phyloP scores from a whole-genome alignment of 2,329 filamentous ascomycete genomes.

The Phaeosphaeriaceae sp. region DNA sequence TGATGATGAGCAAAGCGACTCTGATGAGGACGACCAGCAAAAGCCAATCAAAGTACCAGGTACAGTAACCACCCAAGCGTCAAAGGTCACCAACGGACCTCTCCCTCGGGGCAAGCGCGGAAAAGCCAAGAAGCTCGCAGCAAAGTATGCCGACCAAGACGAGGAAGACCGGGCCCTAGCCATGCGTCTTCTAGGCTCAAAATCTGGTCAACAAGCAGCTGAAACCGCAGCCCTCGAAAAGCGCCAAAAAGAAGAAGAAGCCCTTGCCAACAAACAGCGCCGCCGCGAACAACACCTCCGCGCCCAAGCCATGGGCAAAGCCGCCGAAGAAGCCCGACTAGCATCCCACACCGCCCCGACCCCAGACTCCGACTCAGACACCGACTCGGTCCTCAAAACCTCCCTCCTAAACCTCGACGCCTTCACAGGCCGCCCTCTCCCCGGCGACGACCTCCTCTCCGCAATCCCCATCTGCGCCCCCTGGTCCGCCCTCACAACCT shows the following conservation, averaged over 20 bases:
- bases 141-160: constrained; percentile 93
- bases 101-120: constrained; percentile 73
- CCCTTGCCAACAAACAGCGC: constrained; percentile 73
- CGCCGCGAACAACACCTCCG: constrained; percentile 80
- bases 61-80: constrained; percentile 36
- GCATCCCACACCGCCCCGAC: constrained; percentile 37
- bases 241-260: constrained; percentile 72
- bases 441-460: constrained; percentile 80
- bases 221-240: constrained; percentile 68
- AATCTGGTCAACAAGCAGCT: constrained; percentile 70
- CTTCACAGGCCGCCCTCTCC: constrained; percentile 77
- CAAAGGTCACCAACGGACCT: constrained; percentile 37
- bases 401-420: constrained; percentile 61
- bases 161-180: constrained; percentile 88
- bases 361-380: constrained; percentile 60
- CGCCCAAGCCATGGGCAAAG: constrained; percentile 75
- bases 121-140: constrained; percentile 85
- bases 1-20: constrained; percentile 44
- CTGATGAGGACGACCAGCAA: constrained; percentile 21
- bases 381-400: constrained; percentile 59
- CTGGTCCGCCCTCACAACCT: constrained; percentile 68
- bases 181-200: constrained; percentile 83
- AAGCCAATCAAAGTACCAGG: constrained; percentile 25
- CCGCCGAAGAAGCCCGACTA: constrained; percentile 74
- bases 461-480: constrained; percentile 68